Evolutionary conservation across 768 basidiomycete species (phyloP), one percentile per base, ranked within the genome.

Genomic region (Pleurotus djamor): DNA sequence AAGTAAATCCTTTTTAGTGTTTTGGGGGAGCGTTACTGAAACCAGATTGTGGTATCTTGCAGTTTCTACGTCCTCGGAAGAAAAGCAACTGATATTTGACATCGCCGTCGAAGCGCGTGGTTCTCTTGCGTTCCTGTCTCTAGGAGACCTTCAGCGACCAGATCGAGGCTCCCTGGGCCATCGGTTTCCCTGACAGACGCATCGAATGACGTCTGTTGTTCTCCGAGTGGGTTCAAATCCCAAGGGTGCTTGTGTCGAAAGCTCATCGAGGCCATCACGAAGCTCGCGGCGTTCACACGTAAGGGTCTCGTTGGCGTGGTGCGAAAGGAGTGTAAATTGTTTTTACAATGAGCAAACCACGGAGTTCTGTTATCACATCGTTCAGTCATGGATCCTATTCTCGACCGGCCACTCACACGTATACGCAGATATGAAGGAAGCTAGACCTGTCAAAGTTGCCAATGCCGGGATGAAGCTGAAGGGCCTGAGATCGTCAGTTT

Each of bases 281-380:
- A 41, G 54, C 37, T 41, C 38, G 41, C 16, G 41, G 37, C 21
- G 16, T 56, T 56, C 54, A 17, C 54, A 56, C 41, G 54, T 21
- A 41, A 56, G 54, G 54, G 54, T 44, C 41, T 56, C 28, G 32
- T 37, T 44, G 41, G 41, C 21, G 21, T 28, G 17, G 44, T 9
- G 54, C 54, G 32, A 44, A 56, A 32, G 54, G 41, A 56, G 54
- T 56, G 54, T 56, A 56, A 56, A 56, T 41, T 56, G 38, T 56
- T 56, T 51, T 56, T 56, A 56, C 54, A 12, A 12, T 5, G 54
- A 17, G 21, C 16, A 45, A 6, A 38, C 51, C 51, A 47, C 45
- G 49, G 49, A 32, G 28, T 50, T 32, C 38, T 54, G 52, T 28
- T 36, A 54, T 54, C 52, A 28, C 14, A 28, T 16, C 35, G 28